Conservation (phyloP, 306 rosid species). For the Castanea crenata region DNA sequence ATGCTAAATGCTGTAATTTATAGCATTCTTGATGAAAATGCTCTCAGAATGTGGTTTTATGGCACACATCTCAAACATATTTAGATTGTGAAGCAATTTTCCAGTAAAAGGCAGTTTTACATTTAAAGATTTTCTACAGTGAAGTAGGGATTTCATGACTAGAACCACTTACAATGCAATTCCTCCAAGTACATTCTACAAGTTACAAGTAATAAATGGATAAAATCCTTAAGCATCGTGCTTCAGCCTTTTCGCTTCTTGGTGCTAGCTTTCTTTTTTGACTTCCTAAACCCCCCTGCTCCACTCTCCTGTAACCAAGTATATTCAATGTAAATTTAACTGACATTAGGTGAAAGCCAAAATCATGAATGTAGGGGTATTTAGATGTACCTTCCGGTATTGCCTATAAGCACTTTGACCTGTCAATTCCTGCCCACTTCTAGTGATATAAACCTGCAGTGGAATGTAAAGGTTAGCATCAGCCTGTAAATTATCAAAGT, state of each 20-base stretch:
- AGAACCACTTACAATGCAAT: too few relatives aligned
- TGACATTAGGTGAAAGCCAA: background rate
- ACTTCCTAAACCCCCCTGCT: slow-evolving; percentile 38
- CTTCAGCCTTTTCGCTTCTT: slow-evolving; percentile 46
- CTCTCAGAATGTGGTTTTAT: too few relatives aligned
- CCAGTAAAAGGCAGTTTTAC: too few relatives aligned
- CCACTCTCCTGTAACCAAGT: slow-evolving; percentile 67
- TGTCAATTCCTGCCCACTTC: slow-evolving; percentile 66
- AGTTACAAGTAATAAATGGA: background rate
- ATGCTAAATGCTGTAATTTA: too few relatives aligned
- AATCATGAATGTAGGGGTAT: background rate
- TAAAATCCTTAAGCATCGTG: background rate
- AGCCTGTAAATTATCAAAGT: background rate
- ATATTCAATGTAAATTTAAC: slow-evolving; percentile 22
- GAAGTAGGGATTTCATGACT: too few relatives aligned
- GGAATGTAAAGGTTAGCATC: slow-evolving; percentile 23
- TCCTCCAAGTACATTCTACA: too few relatives aligned
- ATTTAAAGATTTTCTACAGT: too few relatives aligned
- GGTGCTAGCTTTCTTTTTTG: slow-evolving; percentile 47
- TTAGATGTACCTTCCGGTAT: slow-evolving; percentile 55
- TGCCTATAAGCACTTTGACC: slow-evolving; percentile 62
- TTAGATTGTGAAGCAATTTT: too few relatives aligned
- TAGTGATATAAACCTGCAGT: slow-evolving; percentile 70
- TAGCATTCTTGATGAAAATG: too few relatives aligned
- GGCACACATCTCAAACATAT: too few relatives aligned